Conservation (phyloP, 1,139 yeast species). For the Hansenula anomala region DNA sequence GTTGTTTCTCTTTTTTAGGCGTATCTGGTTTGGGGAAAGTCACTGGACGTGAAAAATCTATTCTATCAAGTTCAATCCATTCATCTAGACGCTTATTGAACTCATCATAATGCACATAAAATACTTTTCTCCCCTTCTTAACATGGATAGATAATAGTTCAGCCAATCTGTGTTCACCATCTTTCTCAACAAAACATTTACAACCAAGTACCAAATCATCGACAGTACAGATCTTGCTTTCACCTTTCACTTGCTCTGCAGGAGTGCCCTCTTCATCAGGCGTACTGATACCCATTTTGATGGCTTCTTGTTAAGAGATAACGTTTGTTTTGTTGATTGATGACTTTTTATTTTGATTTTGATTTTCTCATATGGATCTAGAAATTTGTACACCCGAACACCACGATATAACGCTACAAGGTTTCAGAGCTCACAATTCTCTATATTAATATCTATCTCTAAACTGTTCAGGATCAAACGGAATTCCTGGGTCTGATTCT, state of each 20-base stretch:
- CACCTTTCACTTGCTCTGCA: conserved; percentile 8
- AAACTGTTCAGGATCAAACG: conserved; percentile 36
- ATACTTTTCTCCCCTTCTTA: conserved; percentile 72
- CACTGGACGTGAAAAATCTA: conserved; percentile 65
- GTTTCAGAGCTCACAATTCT: neutral
- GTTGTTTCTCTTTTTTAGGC: conserved; percentile 37
- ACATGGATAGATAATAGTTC: conserved; percentile 77
- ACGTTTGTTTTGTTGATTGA: too few relatives aligned
- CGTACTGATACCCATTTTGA: neutral
- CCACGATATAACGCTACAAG: too few relatives aligned
- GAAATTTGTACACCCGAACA: neutral
- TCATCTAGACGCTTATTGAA: conserved; percentile 94
- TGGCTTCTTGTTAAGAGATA: too few relatives aligned
- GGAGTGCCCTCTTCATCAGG: neutral
- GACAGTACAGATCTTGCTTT: conserved; percentile 23
- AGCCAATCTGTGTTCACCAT: conserved; percentile 73
- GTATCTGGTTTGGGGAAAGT: conserved; percentile 60
- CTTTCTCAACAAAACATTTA: conserved; percentile 77
- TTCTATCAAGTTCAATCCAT: conserved; percentile 74
- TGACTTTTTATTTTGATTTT: neutral
- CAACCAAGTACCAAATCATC: conserved; percentile 66
- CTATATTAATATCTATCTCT: conserved; percentile 14
- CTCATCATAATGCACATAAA: conserved; percentile 91
- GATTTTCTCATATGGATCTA: neutral
- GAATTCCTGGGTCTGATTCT: conserved; percentile 41